A percentile compares a stretch with the other conserved stretches of the same genome.
Evolutionary conservation across 768 basidiomycete species (phyloP).

Genomic region (Leucogyrophana mollusca): DNA sequence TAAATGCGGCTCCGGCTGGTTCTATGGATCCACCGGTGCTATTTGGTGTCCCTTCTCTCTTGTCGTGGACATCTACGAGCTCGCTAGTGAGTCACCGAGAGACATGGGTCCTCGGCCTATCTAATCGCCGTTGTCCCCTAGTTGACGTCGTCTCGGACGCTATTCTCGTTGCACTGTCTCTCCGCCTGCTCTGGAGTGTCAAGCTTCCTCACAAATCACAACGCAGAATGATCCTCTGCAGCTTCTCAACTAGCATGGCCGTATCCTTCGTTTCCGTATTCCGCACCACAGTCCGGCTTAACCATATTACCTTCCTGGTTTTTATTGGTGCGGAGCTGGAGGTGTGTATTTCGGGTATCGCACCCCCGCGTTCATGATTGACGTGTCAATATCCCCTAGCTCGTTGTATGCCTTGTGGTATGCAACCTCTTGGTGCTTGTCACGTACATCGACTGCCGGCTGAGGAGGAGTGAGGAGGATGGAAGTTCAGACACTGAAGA

Average conservation of each 20-base stretch:
- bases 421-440: slow-evolving; percentile 42
- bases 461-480: no score
- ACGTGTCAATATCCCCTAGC: slow-evolving; percentile 15
- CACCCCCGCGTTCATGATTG: background rate
- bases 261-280: background rate
- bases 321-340: background rate
- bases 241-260: background rate
- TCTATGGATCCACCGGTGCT: slow-evolving; percentile 6
- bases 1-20: slow-evolving; percentile 1
- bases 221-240: background rate
- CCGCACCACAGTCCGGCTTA: background rate
- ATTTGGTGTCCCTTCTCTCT: slow-evolving; percentile 1
- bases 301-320: background rate
- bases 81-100: slow-evolving; percentile 3
- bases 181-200: background rate
- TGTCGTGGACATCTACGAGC: slow-evolving; percentile 6
- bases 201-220: background rate
- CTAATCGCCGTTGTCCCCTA: background rate
- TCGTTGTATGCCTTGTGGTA: slow-evolving; percentile 36
- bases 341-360: background rate
- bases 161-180: background rate
- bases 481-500: no score
- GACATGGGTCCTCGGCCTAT: background rate
- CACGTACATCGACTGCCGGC: slow-evolving; percentile 27
- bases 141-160: background rate